A percentile compares a stretch with the other conserved stretches of the same genome.
phyloP scores from a whole-genome alignment of 2,329 filamentous ascomycete genomes.

The Pseudopyricularia cyperi region DNA sequence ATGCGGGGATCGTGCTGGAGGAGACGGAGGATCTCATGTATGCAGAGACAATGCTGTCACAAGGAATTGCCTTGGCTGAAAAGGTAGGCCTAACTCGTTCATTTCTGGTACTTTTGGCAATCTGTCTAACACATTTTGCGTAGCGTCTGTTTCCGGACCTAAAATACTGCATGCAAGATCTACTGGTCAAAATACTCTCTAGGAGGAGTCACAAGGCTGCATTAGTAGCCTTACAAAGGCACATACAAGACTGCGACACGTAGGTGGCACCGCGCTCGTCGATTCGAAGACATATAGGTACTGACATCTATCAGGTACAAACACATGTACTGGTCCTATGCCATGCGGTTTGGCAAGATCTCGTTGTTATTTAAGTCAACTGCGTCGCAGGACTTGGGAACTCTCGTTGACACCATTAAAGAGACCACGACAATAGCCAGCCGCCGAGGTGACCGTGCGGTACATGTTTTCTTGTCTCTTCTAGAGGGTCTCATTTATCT shows the following conservation, averaged over 20 bases:
- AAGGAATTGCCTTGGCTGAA: slow-evolving; percentile 57
- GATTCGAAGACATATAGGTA: background rate
- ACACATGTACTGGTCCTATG: slow-evolving; percentile 62
- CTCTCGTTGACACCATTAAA: slow-evolving; percentile 54
- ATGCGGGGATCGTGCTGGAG: slow-evolving; percentile 57
- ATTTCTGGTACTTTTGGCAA: background rate
- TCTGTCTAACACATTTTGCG: background rate
- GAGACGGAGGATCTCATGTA: slow-evolving; percentile 67
- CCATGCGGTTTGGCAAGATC: slow-evolving; percentile 61
- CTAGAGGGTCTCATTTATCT: slow-evolving; percentile 60
- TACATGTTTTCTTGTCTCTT: slow-evolving; percentile 52
- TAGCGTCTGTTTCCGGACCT: slow-evolving; percentile 49
- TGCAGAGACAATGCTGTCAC: slow-evolving; percentile 58
- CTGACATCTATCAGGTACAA: slow-evolving; percentile 35
- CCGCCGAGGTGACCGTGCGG: slow-evolving; percentile 45
- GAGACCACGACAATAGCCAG: slow-evolving; percentile 47
- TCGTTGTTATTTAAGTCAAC: slow-evolving; percentile 52
- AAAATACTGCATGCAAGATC: slow-evolving; percentile 66
- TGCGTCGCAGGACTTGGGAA: slow-evolving; percentile 44
- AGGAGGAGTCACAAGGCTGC: slow-evolving; percentile 60
- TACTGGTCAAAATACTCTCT: slow-evolving; percentile 57
- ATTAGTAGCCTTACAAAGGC: slow-evolving; percentile 55
- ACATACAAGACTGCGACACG: slow-evolving; percentile 56
- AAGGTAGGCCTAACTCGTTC: slow-evolving; percentile 28
- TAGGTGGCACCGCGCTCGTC: slow-evolving; percentile 20